phyloP scores from a whole-genome alignment of 2,329 filamentous ascomycete genomes.

The Escovopsis sp. region DNA sequence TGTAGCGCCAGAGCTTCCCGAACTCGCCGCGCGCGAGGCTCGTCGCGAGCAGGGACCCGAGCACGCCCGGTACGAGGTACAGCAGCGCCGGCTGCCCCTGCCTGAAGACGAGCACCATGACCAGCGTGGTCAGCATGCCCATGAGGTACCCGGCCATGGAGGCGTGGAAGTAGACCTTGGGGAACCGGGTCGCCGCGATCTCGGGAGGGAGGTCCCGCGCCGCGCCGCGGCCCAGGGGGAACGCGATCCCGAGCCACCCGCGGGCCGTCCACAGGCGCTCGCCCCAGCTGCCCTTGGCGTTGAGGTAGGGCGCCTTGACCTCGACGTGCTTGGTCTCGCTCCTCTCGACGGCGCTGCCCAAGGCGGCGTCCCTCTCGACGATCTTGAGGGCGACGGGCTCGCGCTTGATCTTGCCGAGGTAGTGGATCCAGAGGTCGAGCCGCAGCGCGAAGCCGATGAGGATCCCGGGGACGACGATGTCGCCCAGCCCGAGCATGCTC shows the following conservation, averaged over 20 bases:
- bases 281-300: constrained; percentile 63
- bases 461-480: constrained; percentile 85
- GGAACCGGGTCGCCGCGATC: constrained; percentile 40
- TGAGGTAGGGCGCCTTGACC: constrained; percentile 37
- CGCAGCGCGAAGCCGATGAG: constrained; percentile 76
- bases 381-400: constrained; percentile 20
- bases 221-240: too few species aligned
- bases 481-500: constrained; percentile 83
- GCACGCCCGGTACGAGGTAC: constrained; percentile 79
- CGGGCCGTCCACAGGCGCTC: constrained; percentile 69
- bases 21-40: constrained; percentile 59
- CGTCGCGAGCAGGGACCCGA: constrained; percentile 61
- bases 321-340: constrained; percentile 28
- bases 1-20: constrained; percentile 65
- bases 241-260: constrained; percentile 12
- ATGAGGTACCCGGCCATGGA: constrained; percentile 61
- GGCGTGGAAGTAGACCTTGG: constrained; percentile 75
- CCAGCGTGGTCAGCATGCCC: constrained; percentile 64
- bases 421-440: constrained; percentile 82
- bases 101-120: constrained; percentile 61
- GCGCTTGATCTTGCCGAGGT: constrained; percentile 49
- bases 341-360: constrained; percentile 20
- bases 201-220: constrained; percentile 15
- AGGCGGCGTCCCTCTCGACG: constrained; percentile 18
- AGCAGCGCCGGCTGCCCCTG: constrained; percentile 82